A percentile compares a stretch with the other conserved stretches of the same genome.
Evolutionary conservation across 352 stramenopile species (phyloP).

Genomic region (Ophiocytium majus): DNA sequence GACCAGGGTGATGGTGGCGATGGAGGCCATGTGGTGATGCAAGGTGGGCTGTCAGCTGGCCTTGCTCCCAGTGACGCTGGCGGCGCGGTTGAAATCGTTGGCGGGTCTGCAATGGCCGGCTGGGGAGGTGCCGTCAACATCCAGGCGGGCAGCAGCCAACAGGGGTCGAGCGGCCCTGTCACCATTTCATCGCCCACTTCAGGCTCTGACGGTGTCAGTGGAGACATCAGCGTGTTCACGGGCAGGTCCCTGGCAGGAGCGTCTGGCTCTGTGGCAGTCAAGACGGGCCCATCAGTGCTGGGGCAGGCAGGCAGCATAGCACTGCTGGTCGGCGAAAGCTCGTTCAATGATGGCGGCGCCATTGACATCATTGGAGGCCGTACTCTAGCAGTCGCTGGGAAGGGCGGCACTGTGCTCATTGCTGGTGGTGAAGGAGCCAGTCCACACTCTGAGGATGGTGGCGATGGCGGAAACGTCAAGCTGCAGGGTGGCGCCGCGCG

Average conservation of each 20-base stretch:
- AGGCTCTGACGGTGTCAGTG: slow-evolving; percentile 73
- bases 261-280: slow-evolving; percentile 71
- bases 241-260: slow-evolving; percentile 67
- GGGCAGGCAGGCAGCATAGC: slow-evolving; percentile 76
- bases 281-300: slow-evolving; percentile 70
- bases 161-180: slow-evolving; percentile 59
- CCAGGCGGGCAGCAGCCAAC: slow-evolving; percentile 57
- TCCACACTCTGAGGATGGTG: slow-evolving; percentile 31
- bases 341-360: slow-evolving; percentile 53
- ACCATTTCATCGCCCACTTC: slow-evolving; percentile 64
- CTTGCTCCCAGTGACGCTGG: slow-evolving; percentile 57
- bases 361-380: slow-evolving; percentile 56
- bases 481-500: slow-evolving; percentile 26
- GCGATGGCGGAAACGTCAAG: slow-evolving; percentile 28
- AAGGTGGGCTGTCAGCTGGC: slow-evolving; percentile 60
- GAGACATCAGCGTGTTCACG: slow-evolving; percentile 68
- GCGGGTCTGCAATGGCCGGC: slow-evolving; percentile 60
- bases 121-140: slow-evolving; percentile 60
- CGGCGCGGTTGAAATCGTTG: slow-evolving; percentile 58
- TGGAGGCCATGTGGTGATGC: slow-evolving; percentile 59
- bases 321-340: slow-evolving; percentile 67
- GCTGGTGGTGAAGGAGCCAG: slow-evolving; percentile 52
- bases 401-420: slow-evolving; percentile 51
- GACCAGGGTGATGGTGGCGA: slow-evolving; percentile 63
- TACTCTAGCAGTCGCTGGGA: slow-evolving; percentile 34